Evolutionary conservation across 106 monocot genomes (phyloP), one percentile per base, ranked within the genome.

Genomic region (Apostasia shenzhenica): DNA sequence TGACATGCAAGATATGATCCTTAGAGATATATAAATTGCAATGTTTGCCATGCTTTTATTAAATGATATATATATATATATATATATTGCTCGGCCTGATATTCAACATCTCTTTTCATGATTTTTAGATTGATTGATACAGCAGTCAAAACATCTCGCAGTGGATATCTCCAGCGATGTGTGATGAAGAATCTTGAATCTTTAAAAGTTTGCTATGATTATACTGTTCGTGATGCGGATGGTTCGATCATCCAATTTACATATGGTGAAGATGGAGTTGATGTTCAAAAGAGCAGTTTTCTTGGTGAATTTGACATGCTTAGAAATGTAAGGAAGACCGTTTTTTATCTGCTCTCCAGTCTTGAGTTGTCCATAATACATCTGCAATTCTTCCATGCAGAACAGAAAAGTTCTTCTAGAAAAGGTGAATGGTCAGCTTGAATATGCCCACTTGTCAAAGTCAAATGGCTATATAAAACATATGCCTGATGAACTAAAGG

Each of bases 261-360:
- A 5, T 99, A 99, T 80, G 99, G 99, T 46, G 93, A 90, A 70
- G 99, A 99, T 85, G 99, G 99, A 43, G 85, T 99, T 54, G 99
- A 99, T 67, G 90, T 91, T n/a, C 90, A 81, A 41, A 89, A 90
- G 64, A 83, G 81, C 66, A 93, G 99, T 68, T 99, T 81, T 54
- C 76, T 99, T 67, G 48, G 71, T 55, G 73, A 99, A 41, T 85
- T 87, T 47, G 64, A 81, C 72, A 62, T 76, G 1, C 85, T 93
- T 72, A 56, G 79, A 70, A 67, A 73, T 73, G 99, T 99, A 90
- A 75, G 41, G 46, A 26, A 56, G 48, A 57, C 0, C n/a, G 9
- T 14, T 46, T 52, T 49, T 51, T 44, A 0, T 57, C 9, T 44
- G 38, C 45, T 26, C 46, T 47, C 26, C 41, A 45, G 12, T 55